Evolutionary conservation across 2,329 filamentous ascomycete genomes (phyloP), one percentile per base, ranked within the genome.

Genomic region (Aspergillus uvarum): DNA sequence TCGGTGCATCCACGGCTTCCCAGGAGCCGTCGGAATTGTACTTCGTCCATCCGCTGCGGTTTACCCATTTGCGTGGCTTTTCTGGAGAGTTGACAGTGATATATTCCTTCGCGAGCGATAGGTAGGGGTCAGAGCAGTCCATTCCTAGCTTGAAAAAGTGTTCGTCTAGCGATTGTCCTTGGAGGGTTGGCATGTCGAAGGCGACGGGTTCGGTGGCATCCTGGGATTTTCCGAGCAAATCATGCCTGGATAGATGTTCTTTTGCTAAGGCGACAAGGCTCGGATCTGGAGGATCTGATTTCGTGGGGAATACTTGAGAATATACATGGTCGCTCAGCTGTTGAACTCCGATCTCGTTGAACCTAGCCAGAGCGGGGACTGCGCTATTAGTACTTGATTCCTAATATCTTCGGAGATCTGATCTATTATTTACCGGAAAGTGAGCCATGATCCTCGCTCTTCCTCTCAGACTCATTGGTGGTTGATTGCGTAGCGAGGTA

Each of bases 281-380:
- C 48, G 85, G 78, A 1, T 90, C 85, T 2, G 89, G 84, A 3
- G 85, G 79, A 3, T 72, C 76, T 14, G 72, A 62, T 24, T 75
- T 71, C 11, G 82, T 76, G 4, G 85, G 86, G 71, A 99, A 99
- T 47, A 99, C 79, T 76, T 98, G 95, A 1, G 85, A 73, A 75
- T 94, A 91, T 49, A 99, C 83, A 79, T 93, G 84, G 60, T 84
- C 82, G 81, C 92, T 97, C 67, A 99, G 81, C 71, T 98, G 94
- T 78, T 99, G 95, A 44, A 99, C 91, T 56, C 91, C 92, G 68
- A 99, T 93, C 67, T 96, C 90, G 77, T 96, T 99, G 80, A 89
- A 91, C 66, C 95, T 87, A 52, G 91, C 82, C 59, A 83, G 77
- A 4, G 77, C 73, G 19, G 74, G 72, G 22, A 78, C 77, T 77